Evolutionary conservation across 2,329 filamentous ascomycete species (phyloP).

Genomic region (Botrytis deweyae): DNA sequence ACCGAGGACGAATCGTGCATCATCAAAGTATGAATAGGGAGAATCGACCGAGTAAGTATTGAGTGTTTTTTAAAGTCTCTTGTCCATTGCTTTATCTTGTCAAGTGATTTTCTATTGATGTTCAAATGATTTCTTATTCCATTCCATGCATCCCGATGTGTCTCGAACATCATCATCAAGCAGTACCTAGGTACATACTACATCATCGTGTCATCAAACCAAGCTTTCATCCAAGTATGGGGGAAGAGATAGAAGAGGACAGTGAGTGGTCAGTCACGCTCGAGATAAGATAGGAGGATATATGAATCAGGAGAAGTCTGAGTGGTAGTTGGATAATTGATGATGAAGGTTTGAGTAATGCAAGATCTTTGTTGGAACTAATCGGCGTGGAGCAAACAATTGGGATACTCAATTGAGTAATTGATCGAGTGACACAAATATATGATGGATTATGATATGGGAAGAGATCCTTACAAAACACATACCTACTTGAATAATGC

Average conservation of each 20-base stretch:
- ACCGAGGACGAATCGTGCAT: neutral
- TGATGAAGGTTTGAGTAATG: neutral
- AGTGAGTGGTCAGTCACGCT: neutral
- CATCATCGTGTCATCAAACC: neutral
- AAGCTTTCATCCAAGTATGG: neutral
- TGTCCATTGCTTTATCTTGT: neutral
- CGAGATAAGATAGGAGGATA: neutral
- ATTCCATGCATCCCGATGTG: neutral
- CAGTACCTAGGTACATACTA: neutral
- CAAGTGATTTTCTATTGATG: neutral
- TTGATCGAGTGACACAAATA: neutral
- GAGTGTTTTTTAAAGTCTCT: neutral
- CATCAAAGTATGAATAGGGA: neutral
- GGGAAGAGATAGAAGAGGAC: neutral
- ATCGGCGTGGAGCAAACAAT: neutral
- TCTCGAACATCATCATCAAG: neutral
- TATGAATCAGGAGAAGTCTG: neutral
- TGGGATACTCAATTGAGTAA: neutral
- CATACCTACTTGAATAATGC: neutral
- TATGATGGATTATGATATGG: neutral
- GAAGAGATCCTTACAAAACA: neutral
- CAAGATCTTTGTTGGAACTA: neutral
- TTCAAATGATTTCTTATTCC: neutral
- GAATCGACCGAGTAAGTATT: neutral
- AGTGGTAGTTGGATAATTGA: neutral